Percentiles rank a stretch among this genome's conserved stretches.
phyloP scores from a whole-genome alignment of 2,329 filamentous ascomycete species.

The Sporothrix protearum region DNA sequence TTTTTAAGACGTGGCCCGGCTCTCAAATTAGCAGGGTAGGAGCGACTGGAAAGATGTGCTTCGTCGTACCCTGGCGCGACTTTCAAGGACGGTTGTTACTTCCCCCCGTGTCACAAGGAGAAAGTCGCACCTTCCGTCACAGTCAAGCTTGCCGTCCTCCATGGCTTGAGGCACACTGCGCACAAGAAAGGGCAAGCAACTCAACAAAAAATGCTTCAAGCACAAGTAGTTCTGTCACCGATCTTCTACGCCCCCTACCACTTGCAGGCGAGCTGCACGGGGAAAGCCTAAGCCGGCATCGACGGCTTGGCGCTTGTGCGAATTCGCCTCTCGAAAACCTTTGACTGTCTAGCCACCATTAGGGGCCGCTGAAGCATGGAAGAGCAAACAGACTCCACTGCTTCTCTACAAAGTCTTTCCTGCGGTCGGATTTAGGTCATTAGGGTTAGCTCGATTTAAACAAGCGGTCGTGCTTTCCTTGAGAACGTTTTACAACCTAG shows the following conservation, averaged over 20 bases:
- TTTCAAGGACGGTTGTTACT: neutral
- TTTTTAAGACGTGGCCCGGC: neutral
- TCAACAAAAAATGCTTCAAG: slow-evolving; percentile 16
- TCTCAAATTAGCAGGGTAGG: neutral
- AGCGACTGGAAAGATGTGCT: neutral
- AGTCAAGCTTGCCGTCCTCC: neutral
- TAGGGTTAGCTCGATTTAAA: neutral
- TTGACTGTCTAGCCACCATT: slow-evolving; percentile 1
- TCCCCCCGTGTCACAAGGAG: neutral
- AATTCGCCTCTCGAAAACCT: slow-evolving; percentile 15
- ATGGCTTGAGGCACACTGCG: neutral
- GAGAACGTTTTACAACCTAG: neutral
- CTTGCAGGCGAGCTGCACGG: neutral
- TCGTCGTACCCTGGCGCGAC: neutral
- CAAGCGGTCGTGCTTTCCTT: slow-evolving; percentile 6
- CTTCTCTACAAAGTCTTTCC: slow-evolving; percentile 10
- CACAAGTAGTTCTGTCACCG: neutral
- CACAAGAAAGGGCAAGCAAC: neutral
- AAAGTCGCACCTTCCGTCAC: slow-evolving; percentile 11
- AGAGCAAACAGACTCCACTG: neutral
- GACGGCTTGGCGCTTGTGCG: slow-evolving; percentile 3
- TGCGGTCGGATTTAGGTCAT: slow-evolving; percentile 15
- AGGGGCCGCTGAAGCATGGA: neutral
- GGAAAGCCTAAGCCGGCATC: neutral
- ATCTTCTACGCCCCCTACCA: neutral